These are phyloP conservation scores for Picocystis sp. DNA, from an alignment of 163 green algal species.

Conservation along the genomic window DNA sequence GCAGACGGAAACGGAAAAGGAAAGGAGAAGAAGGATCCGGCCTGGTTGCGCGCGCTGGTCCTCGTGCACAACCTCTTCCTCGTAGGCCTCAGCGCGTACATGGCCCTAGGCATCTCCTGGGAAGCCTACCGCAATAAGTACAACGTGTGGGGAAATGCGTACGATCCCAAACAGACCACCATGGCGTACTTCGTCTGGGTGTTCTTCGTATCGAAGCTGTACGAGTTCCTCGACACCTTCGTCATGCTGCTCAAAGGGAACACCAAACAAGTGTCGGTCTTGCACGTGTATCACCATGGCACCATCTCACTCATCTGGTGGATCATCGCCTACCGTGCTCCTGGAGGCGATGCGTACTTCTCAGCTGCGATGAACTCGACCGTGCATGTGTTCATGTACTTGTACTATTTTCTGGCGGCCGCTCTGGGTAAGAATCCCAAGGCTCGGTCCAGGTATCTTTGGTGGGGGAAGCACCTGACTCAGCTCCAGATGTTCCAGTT, in stretches of 20 bases:
- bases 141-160: slow-evolving; percentile 33
- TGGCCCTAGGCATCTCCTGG: slow-evolving; percentile 23
- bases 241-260: slow-evolving; percentile 58
- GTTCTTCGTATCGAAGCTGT: slow-evolving; percentile 51
- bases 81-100: slow-evolving; percentile 25
- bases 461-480: slow-evolving; percentile 53
- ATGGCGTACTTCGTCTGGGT: slow-evolving; percentile 37
- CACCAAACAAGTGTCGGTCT: slow-evolving; percentile 41
- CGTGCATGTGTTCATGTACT: slow-evolving; percentile 57
- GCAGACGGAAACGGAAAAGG: neutral
- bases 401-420: slow-evolving; percentile 42
- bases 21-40: slow-evolving; percentile 5
- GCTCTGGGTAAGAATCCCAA: slow-evolving; percentile 31
- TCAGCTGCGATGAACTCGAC: slow-evolving; percentile 48
- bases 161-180: slow-evolving; percentile 19
- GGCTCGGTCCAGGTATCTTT: slow-evolving; percentile 39
- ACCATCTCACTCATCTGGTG: slow-evolving; percentile 53
- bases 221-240: slow-evolving; percentile 53
- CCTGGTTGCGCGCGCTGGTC: slow-evolving; percentile 15
- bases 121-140: slow-evolving; percentile 26
- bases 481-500: slow-evolving; percentile 58
- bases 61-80: slow-evolving; percentile 41
- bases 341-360: slow-evolving; percentile 46
- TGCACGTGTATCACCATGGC: slow-evolving; percentile 57
- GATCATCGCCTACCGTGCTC: slow-evolving; percentile 29